Evolutionary conservation across 1,284 basidiomycete genomes (phyloP).

Genomic region (Cystobasidiaceae sp.): DNA sequence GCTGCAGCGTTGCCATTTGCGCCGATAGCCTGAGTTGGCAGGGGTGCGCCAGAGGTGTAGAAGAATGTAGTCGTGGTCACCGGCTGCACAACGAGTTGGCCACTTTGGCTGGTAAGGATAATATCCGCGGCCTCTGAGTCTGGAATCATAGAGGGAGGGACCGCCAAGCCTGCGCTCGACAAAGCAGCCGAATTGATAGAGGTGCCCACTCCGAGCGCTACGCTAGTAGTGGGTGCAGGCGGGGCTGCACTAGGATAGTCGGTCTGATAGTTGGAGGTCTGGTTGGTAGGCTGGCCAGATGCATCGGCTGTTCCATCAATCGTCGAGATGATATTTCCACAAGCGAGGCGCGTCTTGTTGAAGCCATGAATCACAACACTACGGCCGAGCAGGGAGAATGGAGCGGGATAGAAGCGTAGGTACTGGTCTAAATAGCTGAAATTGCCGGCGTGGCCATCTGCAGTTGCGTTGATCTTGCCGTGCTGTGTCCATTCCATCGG

Average conservation of each 20-base stretch:
- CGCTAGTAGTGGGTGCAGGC: neutral
- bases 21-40: constrained; percentile 1
- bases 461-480: constrained; percentile 38
- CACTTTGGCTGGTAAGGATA: neutral
- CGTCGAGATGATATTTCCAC: constrained; percentile 42
- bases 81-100: neutral
- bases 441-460: constrained; percentile 16
- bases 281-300: neutral
- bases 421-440: constrained; percentile 36
- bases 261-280: constrained; percentile 16
- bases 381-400: constrained; percentile 41
- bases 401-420: constrained; percentile 41
- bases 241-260: neutral
- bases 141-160: neutral
- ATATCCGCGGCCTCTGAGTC: neutral
- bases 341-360: constrained; percentile 39
- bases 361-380: constrained; percentile 40
- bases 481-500: no score
- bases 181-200: neutral
- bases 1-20: no score
- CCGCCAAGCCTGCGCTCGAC: neutral
- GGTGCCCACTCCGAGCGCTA: neutral
- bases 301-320: constrained; percentile 39
- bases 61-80: neutral
- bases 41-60: neutral